A percentile compares a stretch with the other conserved stretches of the same genome.
Conservation (phyloP, 176 grass and related monocot species). For the Raddia distichophylla region DNA sequence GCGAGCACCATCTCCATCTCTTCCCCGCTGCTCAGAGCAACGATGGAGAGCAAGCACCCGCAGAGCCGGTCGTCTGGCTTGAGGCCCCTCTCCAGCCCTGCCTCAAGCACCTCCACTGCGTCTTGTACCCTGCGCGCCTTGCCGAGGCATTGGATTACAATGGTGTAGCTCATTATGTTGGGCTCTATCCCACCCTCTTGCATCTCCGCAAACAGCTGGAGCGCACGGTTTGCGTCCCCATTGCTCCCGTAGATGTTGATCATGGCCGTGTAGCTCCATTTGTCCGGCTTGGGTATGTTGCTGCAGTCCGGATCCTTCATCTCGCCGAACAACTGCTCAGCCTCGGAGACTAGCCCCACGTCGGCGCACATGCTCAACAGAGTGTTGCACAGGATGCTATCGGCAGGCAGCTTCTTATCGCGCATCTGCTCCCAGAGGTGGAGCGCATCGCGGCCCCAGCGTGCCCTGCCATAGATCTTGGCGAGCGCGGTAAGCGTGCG, state of each 20-base stretch:
- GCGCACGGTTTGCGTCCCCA: constrained; percentile 59
- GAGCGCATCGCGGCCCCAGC: constrained; percentile 75
- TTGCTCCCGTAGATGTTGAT: constrained; percentile 82
- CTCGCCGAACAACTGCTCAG: constrained; percentile 79
- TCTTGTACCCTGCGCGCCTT: constrained; percentile 63
- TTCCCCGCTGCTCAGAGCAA: constrained; percentile 56
- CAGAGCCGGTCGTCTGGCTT: constrained; percentile 71
- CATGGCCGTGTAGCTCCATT: constrained; percentile 91
- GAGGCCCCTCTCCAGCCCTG: constrained; percentile 48
- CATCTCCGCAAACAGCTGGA: constrained; percentile 82
- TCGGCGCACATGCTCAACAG: constrained; percentile 92
- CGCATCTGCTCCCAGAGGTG: constrained; percentile 75
- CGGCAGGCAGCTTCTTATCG: constrained; percentile 61
- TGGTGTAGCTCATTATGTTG: constrained; percentile 90
- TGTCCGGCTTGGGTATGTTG: constrained; percentile 57
- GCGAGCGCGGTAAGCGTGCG: constrained; percentile 83
- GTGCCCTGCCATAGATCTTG: constrained; percentile 86
- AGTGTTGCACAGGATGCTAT: constrained; percentile 91
- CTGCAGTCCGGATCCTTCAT: constrained; percentile 53
- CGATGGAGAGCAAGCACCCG: constrained; percentile 78
- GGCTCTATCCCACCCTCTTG: constrained; percentile 47
- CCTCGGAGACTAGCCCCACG: constrained; percentile 68
- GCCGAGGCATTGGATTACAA: constrained; percentile 83
- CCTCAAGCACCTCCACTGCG: constrained; percentile 59
- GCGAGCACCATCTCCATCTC: constrained; percentile 53